Evolutionary conservation across 139 green algal genomes (phyloP), one percentile per base, ranked within the genome.

Genomic region (Tetraselmis chui): DNA sequence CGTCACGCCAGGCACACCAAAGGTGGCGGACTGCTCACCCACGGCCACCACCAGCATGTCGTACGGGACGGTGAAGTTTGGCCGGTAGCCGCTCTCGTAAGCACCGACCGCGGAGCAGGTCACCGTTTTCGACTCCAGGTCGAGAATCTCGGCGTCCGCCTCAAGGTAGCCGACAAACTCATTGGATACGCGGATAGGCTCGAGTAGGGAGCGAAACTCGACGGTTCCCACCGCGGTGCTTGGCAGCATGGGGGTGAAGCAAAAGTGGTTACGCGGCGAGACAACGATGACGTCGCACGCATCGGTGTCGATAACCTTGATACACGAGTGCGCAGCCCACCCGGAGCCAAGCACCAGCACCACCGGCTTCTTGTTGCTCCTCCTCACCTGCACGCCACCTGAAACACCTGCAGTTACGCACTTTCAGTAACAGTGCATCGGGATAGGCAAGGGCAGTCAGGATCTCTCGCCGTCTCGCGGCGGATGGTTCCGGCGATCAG

Each of bases 11-110:
- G 91, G 89, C 2, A 92, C 88, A 18, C 89, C 89, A 80, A 97
- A 96, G 0, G 92, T 96, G 76, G 91, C 92, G n/a, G 90, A 80
- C 88, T 91, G 78, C 85, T 95, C 91, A 0, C 94, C 94, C 0
- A 96, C 91, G 1, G 90, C 89, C 30, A 94, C 85, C 30, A 97
- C 88, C n/a, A 93, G 82, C 25, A 89, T 85, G 81, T 96, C 92
- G 84, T 96, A 97, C 18, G 88, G 84, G 2, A 97, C 81, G 45
- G 87, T 81, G 75, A 89, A 89, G 58, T 82, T 32, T 1, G 83
- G 88, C 27, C 32, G 28, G 27, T 78, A 32, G 75, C 91, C 88
- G 29, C 87, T 80, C 2, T 81, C 77, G 59, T 84, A 85, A 2
- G 81, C 81, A 23, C 87, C 31, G 24, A 80, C 78, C 1, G 84